Evolutionary conservation across 768 basidiomycete species (phyloP).

Genomic region (Mycena latifolia): DNA sequence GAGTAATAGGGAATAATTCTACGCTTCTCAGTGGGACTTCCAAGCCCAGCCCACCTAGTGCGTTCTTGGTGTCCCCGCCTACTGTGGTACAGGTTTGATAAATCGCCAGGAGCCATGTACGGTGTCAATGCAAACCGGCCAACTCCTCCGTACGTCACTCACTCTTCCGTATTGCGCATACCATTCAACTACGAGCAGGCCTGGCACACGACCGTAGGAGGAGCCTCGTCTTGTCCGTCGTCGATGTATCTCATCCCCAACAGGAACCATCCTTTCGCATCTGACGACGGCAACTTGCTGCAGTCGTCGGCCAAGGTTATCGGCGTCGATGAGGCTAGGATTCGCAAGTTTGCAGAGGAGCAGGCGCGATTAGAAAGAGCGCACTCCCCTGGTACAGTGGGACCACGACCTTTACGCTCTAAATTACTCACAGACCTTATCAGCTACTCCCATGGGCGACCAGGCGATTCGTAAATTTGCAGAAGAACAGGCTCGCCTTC

Average conservation of each 20-base stretch:
- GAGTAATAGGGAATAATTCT: slow-evolving; percentile 24
- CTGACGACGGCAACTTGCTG: slow-evolving; percentile 11
- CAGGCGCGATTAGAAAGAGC: slow-evolving; percentile 33
- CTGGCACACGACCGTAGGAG: slow-evolving; percentile 30
- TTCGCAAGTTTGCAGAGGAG: slow-evolving; percentile 35
- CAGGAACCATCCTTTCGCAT: slow-evolving; percentile 26
- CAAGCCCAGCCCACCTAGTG: slow-evolving; percentile 24
- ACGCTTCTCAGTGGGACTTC: slow-evolving; percentile 24
- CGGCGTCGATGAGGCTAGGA: slow-evolving; percentile 30
- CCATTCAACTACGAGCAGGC: slow-evolving; percentile 5
- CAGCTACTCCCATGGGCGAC: slow-evolving; percentile 21
- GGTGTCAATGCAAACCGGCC: neutral
- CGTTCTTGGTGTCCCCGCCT: neutral
- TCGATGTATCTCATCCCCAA: neutral
- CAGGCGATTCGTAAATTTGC: slow-evolving; percentile 27
- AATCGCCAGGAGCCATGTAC: slow-evolving; percentile 21
- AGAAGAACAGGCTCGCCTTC: slow-evolving; percentile 35
- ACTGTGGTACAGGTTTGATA: neutral
- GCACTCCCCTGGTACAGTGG: slow-evolving; percentile 26
- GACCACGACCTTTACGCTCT: neutral
- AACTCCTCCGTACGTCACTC: slow-evolving; percentile 16
- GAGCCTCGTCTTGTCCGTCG: neutral
- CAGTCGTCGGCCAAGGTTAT: slow-evolving; percentile 25
- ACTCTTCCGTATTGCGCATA: neutral
- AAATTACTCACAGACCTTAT: neutral